A percentile compares a stretch with the other conserved stretches of the same genome.
Evolutionary conservation across 1,139 yeast species (phyloP).

Genomic region (Nakaseomyces sp.): DNA sequence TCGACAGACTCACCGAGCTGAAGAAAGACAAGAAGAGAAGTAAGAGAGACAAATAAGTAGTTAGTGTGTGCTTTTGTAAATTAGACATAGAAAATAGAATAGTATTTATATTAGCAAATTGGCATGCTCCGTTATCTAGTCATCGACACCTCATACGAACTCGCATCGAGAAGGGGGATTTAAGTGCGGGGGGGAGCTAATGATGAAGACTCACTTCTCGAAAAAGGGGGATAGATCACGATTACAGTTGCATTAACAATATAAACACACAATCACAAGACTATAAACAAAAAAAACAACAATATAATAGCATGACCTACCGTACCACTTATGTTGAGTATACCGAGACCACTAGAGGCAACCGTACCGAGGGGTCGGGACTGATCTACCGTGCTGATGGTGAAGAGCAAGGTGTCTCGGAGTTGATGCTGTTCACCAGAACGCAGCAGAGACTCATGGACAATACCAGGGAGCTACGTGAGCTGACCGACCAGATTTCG

Average conservation of each 20-base stretch:
- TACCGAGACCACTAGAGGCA: slow-evolving; percentile 2
- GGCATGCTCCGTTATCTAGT: too few species aligned
- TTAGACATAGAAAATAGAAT: not conserved
- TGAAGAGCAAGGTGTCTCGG: slow-evolving; percentile 5
- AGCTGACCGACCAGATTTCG: slow-evolving; percentile 13
- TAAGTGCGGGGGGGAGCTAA: too few species aligned
- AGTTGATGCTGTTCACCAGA: slow-evolving; percentile 9
- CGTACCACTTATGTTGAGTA: slow-evolving; percentile 1
- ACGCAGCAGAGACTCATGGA: slow-evolving; percentile 12
- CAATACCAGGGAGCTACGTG: slow-evolving; percentile 14
- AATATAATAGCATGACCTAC: not conserved
- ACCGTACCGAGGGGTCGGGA: not conserved
- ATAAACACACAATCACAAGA: too few species aligned
- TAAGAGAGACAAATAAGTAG: slow-evolving; percentile 11
- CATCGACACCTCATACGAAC: not conserved
- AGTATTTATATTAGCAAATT: not conserved
- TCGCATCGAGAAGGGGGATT: not conserved
- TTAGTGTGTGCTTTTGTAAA: too few species aligned
- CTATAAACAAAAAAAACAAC: too few species aligned
- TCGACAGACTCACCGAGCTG: slow-evolving; percentile 37
- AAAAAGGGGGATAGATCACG: too few species aligned
- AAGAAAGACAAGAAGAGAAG: slow-evolving; percentile 27
- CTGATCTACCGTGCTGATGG: slow-evolving; percentile 8
- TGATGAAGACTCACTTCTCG: too few species aligned
- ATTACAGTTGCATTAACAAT: too few species aligned